These are phyloP conservation scores for Vaccinium macrocarpon DNA, from an alignment of 148 eudicot genomes.

Conservation along the genomic window DNA sequence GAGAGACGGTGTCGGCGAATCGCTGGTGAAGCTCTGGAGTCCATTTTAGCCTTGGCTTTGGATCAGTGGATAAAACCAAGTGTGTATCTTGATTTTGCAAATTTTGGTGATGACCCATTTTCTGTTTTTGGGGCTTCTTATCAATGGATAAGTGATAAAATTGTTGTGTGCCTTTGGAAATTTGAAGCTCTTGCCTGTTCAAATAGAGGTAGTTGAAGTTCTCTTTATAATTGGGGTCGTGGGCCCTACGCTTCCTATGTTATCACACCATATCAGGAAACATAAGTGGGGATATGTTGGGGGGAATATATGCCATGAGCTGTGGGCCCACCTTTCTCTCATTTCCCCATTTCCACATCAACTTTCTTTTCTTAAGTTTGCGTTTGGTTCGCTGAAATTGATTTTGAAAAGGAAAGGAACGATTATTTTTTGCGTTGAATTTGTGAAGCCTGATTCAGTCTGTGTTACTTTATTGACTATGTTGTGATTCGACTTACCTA, in stretches of 20 bases:
- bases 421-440: not conserved
- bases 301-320: slow-evolving; percentile 90
- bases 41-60: slow-evolving; percentile 98
- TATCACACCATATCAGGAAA: slow-evolving; percentile 82
- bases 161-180: slow-evolving; percentile 9
- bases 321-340: slow-evolving; percentile 39
- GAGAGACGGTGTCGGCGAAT: slow-evolving; percentile 65
- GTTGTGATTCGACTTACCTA: not conserved
- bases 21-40: slow-evolving; percentile 80
- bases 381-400: not conserved
- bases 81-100: slow-evolving; percentile 47
- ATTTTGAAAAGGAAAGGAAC: not conserved
- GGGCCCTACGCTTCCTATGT: slow-evolving; percentile 41
- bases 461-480: not conserved
- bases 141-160: not conserved
- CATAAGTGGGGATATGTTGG: slow-evolving; percentile 60
- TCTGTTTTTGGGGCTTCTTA: slow-evolving; percentile 15
- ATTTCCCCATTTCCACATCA: slow-evolving; percentile 20
- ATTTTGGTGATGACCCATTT: slow-evolving; percentile 53
- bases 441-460: not conserved
- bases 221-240: slow-evolving; percentile 59
- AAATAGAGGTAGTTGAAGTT: slow-evolving; percentile 37
- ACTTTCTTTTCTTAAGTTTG: slow-evolving; percentile 20
- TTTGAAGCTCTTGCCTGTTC: slow-evolving; percentile 24
- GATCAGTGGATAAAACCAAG: slow-evolving; percentile 81